phyloP scores from a whole-genome alignment of 1,284 basidiomycete species.

The Cutaneotrichosporon dermatis region DNA sequence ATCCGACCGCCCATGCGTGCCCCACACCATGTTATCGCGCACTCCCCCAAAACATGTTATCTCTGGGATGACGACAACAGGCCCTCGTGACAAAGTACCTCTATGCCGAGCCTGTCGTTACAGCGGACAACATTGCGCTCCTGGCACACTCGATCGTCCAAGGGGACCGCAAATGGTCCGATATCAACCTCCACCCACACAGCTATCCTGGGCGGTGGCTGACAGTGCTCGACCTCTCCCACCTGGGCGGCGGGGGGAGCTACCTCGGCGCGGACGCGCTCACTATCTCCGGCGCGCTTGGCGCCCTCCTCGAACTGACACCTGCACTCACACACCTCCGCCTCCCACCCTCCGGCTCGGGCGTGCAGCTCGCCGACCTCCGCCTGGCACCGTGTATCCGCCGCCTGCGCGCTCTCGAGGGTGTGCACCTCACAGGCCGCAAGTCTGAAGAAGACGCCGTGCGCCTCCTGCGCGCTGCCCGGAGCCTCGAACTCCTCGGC shows the following conservation, averaged over 20 bases:
- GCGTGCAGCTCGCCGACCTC: slow-evolving; percentile 54
- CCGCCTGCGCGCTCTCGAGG: slow-evolving; percentile 58
- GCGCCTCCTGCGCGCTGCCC: slow-evolving; percentile 57
- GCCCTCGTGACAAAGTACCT: slow-evolving; percentile 63
- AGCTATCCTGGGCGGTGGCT: slow-evolving; percentile 80
- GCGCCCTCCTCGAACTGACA: slow-evolving; percentile 59
- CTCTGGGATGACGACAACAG: slow-evolving; percentile 47
- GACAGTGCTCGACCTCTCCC: slow-evolving; percentile 63
- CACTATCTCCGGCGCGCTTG: slow-evolving; percentile 22
- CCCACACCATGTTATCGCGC: no score
- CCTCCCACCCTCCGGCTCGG: slow-evolving; percentile 56
- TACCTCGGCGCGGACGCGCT: slow-evolving; percentile 59
- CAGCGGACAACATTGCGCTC: slow-evolving; percentile 54
- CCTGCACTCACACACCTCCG: slow-evolving; percentile 63
- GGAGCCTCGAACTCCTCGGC: slow-evolving; percentile 63
- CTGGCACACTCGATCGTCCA: slow-evolving; percentile 57
- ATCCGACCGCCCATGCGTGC: no score
- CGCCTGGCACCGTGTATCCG: slow-evolving; percentile 44
- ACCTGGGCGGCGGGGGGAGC: slow-evolving; percentile 54
- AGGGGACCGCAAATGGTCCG: slow-evolving; percentile 78
- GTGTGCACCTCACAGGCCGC: slow-evolving; percentile 54
- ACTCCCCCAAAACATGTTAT: no score
- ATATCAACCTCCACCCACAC: slow-evolving; percentile 72
- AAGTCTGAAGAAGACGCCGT: slow-evolving; percentile 43
- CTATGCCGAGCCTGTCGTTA: slow-evolving; percentile 59